Base-by-base conservation (phyloP, 2,329 filamentous ascomycete genomes). In the Neopestalotiopsis rosae region DNA sequence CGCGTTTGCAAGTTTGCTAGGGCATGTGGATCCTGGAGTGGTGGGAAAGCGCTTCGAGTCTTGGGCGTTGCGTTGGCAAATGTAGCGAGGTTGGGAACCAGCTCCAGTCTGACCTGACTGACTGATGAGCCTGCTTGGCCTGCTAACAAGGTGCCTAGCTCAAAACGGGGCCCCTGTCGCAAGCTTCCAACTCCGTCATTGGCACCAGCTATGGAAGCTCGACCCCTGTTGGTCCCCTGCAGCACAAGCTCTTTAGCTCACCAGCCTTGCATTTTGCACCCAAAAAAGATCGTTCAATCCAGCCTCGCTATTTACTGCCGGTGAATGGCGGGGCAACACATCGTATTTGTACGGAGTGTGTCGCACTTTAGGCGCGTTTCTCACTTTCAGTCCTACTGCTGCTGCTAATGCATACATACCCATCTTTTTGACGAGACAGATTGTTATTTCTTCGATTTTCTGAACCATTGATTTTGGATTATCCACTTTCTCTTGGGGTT, bases 261-360 rank as follows among this genome's bases (percentile, higher is more conserved):
- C 65, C 76, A 75, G 75, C 76, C 76, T 77, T 78, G 74, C 72
- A 65, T 76, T 78, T 79, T 75, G 64, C 67, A 42, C 57, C 42
- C 57, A 70, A 62, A 62, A 62, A 20, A 20, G 17, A 28, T 28
- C 24, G 24, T 52, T 38, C 59, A 30, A 12, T 62, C 79, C 79
- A 81, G 78, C 79, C 77, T 78, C 75, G 75, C 75, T 80, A 78
- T 81, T 81, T 79, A 80, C 79, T 76, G 69, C 58, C 68, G 69
- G 79, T 80, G 68, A 80, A 82, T 86, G 84, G 83, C 84, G 80
- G 83, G 84, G 82, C 83, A 85, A 84, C 84, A 4, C 30, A 40
- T 62, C 59, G 30, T 62, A 62, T 62, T 59, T 30, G 57, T 59
- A 62, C 45, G 40, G 30, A 62, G 32, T 24, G 30, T 12, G 32